Evolutionary conservation across 805 yeast genomes (phyloP), one percentile per base, ranked within the genome.

Genomic region (Pichia pseudocactophila): DNA sequence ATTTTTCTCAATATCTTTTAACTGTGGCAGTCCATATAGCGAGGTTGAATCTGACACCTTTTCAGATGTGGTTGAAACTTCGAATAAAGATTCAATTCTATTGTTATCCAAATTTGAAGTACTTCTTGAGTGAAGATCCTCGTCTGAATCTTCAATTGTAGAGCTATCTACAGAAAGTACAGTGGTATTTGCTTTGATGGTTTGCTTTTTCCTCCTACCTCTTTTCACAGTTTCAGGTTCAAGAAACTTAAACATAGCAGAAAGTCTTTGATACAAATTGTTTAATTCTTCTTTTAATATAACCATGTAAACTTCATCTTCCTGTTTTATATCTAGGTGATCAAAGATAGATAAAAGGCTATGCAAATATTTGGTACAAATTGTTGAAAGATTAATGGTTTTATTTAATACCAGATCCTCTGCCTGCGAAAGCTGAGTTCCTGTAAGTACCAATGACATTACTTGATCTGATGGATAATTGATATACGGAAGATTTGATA

Each of bases 381-480:
- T 34, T 15, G 26, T 19, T 1, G 43, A 39, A 15, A 43, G 13
- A 31, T 43, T 33, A 2, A 32, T 17, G 5, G 26, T 6, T 3
- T 18, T 16, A 10, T 20, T 16, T 4, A 36, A 30, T 3, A 30
- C 13, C 15, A 16, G 31, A 15, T 43, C 46, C 3, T 43, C 43
- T 1, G 35, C 22, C n/a, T 43, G 35, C n/a, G 35, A 18, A 10
- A 44, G 16, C 25, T 44, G 47, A 6, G 47, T 40, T 2, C 41
- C 47, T 4, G 42, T 30, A 2, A 44, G 15, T 7, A 44, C 17
- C 44, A 40, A 37, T 2, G 20, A 11, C 8, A 44, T 26, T 16
- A 44, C 34, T 34, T 40, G 39, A 26, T 30, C 28, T 1, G 44
- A 40, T 1, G 47, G 47, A 25, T 44, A 44, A 30, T 40, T 28